Base-by-base conservation (phyloP, 2,329 filamentous ascomycete genomes). In the Ophiostoma perfectum region DNA sequence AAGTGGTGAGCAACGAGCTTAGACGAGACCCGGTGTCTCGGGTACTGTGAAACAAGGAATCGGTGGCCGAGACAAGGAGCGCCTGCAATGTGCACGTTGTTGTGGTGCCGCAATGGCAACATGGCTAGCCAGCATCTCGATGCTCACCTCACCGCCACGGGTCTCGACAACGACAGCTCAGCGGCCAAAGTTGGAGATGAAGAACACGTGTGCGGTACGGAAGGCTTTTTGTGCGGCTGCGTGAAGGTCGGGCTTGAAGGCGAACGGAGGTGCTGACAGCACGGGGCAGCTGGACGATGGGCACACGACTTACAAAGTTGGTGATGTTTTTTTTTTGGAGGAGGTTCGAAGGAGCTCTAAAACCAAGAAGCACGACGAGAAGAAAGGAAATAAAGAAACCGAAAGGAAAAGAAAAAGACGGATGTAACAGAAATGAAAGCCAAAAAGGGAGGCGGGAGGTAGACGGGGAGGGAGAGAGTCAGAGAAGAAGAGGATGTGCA, bases 121-220 rank as follows among this genome's bases (percentile, higher is more conserved):
- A 14, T 41, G 12, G 60, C 60, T 63, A 39, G 1, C 9, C 36
- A 41, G 41, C 62, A 64, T 60, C 8, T 41, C 49, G 66, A n/a
- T 42, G 49, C 64, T 27, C 2, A 27, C 47, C 64, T 65, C 67
- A 68, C 64, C 52, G 67, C 67, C 52, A 65, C 39, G n/a, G 67
- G 8, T 52, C 12, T n/a, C 14, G 39, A 12, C 38, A 4, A 11
- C 38, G 38, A 5, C 60, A n/a, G 18, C 16, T 6, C 18, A 42
- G 16, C 60, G 12, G 39, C 16, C 14, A 41, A 27, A 27, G 27
- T 27, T 27, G 27, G 27, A 27, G 27, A 27, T 27, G 1, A 27
- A 27, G 27, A 27, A 27, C 27, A 27, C 27, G 27, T 27, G 27
- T 27, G 2, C 27, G 27, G 27, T 27, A 27, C 27, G 27, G 27